These are phyloP conservation scores for Populus hybrid DNA, from an alignment of 441 rosid genomes.

Conservation along the genomic window DNA sequence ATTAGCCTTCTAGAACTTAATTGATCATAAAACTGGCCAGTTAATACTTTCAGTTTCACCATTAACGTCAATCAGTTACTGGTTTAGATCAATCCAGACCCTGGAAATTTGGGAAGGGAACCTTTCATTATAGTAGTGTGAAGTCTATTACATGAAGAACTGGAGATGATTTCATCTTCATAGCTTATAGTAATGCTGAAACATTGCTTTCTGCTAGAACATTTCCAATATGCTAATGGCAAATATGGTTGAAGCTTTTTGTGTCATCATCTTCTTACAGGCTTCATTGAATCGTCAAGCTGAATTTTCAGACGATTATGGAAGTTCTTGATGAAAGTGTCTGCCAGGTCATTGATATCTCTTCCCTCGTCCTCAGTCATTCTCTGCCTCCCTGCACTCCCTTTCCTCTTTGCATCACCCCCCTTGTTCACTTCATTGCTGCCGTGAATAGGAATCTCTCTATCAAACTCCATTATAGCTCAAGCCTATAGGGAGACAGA, in stretches of 20 bases:
- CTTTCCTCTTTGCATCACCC: neutral
- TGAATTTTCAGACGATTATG: slow-evolving; percentile 25
- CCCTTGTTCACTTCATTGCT: neutral
- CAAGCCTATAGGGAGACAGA: neutral
- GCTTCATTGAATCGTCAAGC: slow-evolving; percentile 19
- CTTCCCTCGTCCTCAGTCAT: slow-evolving; percentile 6
- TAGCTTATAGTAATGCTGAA: neutral
- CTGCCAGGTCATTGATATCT: slow-evolving; percentile 29
- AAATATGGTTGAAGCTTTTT: neutral
- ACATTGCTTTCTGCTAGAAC: neutral
- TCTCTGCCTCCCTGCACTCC: neutral
- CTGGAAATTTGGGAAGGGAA: too few species aligned
- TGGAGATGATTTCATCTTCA: neutral
- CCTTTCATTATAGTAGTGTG: neutral
- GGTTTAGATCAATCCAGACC: neutral
- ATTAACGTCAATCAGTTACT: neutral
- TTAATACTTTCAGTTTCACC: neutral
- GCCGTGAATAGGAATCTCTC: slow-evolving; percentile 3
- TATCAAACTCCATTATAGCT: neutral
- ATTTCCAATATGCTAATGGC: neutral
- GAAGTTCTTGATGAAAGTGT: slow-evolving; percentile 37
- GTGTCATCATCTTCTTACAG: slow-evolving; percentile 8
- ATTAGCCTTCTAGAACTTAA: neutral
- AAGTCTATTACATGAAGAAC: neutral
- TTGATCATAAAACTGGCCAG: neutral